Evolutionary conservation across 805 yeast genomes (phyloP).

Genomic region (Pichia phayaonensis): DNA sequence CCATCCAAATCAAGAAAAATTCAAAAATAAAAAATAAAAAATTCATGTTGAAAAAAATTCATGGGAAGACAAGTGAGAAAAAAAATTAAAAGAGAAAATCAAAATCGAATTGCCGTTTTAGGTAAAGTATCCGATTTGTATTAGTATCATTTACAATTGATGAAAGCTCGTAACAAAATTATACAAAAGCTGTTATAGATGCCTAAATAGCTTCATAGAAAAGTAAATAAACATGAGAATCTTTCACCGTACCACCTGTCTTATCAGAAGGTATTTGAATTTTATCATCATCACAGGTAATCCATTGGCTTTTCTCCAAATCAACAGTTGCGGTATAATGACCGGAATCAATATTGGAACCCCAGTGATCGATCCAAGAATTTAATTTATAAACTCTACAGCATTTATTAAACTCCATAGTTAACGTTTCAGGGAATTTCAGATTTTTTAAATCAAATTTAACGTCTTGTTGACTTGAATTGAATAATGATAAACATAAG

Average conservation of each 20-base stretch:
- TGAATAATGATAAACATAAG: slow-evolving; percentile 28
- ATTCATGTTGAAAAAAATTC: not conserved
- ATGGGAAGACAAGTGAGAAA: not conserved
- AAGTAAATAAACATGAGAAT: slow-evolving; percentile 58
- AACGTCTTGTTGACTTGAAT: slow-evolving; percentile 20
- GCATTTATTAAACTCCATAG: slow-evolving; percentile 27
- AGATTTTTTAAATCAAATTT: slow-evolving; percentile 20
- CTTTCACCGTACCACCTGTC: slow-evolving; percentile 29
- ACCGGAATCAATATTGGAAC: slow-evolving; percentile 56
- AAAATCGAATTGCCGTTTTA: no score
- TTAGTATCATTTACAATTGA: no score
- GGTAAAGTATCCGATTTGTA: no score
- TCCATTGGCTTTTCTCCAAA: slow-evolving; percentile 50
- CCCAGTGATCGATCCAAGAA: slow-evolving; percentile 66
- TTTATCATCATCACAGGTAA: slow-evolving; percentile 69
- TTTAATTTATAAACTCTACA: slow-evolving; percentile 47
- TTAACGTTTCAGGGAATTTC: slow-evolving; percentile 17
- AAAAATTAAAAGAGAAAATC: not conserved
- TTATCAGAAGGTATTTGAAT: slow-evolving; percentile 34
- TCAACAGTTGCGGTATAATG: slow-evolving; percentile 68
- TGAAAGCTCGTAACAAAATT: no score
- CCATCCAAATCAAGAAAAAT: not conserved
- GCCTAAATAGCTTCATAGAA: slow-evolving; percentile 35
- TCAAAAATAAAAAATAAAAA: not conserved
- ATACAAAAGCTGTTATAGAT: not conserved